phyloP scores from a whole-genome alignment of 805 yeast genomes.

The Cyberlindnera maritima region DNA sequence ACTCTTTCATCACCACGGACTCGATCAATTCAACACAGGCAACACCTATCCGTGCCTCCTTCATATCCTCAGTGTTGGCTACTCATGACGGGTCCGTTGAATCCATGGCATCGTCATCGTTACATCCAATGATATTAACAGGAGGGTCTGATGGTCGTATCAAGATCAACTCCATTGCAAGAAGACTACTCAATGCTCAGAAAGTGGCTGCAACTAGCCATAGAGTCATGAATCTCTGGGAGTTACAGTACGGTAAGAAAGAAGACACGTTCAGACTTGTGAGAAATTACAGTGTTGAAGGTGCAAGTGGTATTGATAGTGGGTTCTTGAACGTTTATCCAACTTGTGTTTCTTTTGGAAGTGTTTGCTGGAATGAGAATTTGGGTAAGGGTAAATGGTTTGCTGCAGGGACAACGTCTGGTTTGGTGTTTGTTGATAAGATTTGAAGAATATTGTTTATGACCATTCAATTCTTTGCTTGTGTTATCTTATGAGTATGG shows the following conservation, averaged over 20 bases:
- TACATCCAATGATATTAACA: constrained; percentile 45
- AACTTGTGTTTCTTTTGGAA: constrained; percentile 45
- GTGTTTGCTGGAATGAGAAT: constrained; percentile 59
- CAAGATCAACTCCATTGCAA: constrained; percentile 38
- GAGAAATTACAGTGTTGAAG: constrained; percentile 36
- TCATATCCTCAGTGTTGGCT: constrained; percentile 33
- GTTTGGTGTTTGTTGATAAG: constrained; percentile 40
- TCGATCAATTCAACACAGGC: constrained; percentile 38
- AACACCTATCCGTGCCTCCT: constrained; percentile 36
- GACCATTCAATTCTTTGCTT: background rate
- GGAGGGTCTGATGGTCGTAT: constrained; percentile 52
- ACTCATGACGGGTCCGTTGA: constrained; percentile 41
- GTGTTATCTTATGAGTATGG: background rate
- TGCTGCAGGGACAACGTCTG: constrained; percentile 51
- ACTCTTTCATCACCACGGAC: constrained; percentile 40
- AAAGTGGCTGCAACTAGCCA: constrained; percentile 30
- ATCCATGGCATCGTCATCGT: constrained; percentile 36
- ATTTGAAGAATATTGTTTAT: no score
- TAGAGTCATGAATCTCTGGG: constrained; percentile 33
- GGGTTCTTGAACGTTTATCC: constrained; percentile 40
- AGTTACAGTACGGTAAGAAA: constrained; percentile 39
- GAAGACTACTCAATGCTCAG: constrained; percentile 35
- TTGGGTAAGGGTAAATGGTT: constrained; percentile 43
- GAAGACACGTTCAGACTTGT: constrained; percentile 40
- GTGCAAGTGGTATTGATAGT: constrained; percentile 28